Conservation (phyloP, 2,329 filamentous ascomycete species). For the Alternaria atra region DNA sequence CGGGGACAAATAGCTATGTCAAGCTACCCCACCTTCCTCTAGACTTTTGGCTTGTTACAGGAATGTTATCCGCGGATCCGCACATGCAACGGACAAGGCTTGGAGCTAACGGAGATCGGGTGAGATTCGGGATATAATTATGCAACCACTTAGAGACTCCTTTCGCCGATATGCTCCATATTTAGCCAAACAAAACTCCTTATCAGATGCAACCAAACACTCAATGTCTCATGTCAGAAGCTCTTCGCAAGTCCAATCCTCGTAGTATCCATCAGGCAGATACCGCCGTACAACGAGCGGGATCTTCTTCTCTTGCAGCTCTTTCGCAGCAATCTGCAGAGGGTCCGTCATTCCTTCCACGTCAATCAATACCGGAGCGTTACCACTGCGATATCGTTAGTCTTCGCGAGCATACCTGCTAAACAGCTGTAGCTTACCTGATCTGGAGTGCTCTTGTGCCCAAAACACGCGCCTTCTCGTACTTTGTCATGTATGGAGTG, state of each 20-base stretch:
- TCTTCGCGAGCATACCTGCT: not conserved
- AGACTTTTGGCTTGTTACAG: constrained; percentile 32
- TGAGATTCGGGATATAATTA: constrained; percentile 46
- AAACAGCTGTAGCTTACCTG: constrained; percentile 67
- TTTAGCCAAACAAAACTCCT: constrained; percentile 45
- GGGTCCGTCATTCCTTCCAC: constrained; percentile 98
- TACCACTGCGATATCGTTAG: constrained; percentile 73
- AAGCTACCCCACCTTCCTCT: constrained; percentile 44
- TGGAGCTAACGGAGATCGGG: constrained; percentile 41
- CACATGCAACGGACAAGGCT: constrained; percentile 34
- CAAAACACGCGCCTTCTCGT: constrained; percentile 91
- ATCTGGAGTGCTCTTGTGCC: constrained; percentile 95
- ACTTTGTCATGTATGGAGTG: constrained; percentile 99
- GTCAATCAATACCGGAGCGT: constrained; percentile 94
- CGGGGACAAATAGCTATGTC: constrained; percentile 40
- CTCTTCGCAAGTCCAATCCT: constrained; percentile 99
- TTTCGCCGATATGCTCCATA: constrained; percentile 45
- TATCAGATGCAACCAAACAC: constrained; percentile 42
- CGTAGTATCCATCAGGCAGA: constrained; percentile 97
- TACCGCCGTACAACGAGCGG: constrained; percentile 94
- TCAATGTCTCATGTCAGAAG: constrained; percentile 62
- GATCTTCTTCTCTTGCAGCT: constrained; percentile 98
- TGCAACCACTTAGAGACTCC: constrained; percentile 41
- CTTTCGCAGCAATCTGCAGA: constrained; percentile 95
- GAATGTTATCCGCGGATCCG: constrained; percentile 47